Conservation (phyloP, 2,329 filamentous ascomycete species). For the Penicillium psychrosexuale region DNA sequence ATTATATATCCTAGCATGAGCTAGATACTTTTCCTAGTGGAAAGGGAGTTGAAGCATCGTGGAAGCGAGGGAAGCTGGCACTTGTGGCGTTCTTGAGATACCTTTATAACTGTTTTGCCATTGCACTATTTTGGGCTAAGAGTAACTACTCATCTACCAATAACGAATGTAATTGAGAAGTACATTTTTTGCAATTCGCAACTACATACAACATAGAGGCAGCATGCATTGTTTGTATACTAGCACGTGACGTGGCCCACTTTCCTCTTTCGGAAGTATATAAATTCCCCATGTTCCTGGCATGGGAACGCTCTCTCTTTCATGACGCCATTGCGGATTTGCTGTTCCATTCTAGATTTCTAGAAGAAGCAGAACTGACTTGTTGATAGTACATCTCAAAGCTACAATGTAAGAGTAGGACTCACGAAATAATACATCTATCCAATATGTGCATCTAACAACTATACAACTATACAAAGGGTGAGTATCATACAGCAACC, state of each 20-base stretch:
- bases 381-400: no score
- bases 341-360: no score
- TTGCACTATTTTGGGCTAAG: constrained; percentile 1
- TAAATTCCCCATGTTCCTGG: background rate
- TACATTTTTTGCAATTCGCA: background rate
- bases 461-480: background rate
- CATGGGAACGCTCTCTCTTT: no score
- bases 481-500: background rate
- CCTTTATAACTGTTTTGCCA: constrained; percentile 6
- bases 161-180: background rate
- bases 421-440: background rate
- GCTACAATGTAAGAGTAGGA: no score
- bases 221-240: background rate
- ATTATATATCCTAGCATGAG: background rate
- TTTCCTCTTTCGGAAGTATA: background rate
- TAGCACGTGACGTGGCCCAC: background rate
- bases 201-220: no score
- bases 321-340: no score
- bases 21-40: background rate
- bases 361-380: no score
- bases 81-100: constrained; percentile 13
- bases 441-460: background rate
- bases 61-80: constrained; percentile 4
- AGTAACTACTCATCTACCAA: constrained; percentile 5
- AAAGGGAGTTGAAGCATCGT: background rate